phyloP scores from a whole-genome alignment of 1,284 basidiomycete species.

The Fomitiporia mediterranea region DNA sequence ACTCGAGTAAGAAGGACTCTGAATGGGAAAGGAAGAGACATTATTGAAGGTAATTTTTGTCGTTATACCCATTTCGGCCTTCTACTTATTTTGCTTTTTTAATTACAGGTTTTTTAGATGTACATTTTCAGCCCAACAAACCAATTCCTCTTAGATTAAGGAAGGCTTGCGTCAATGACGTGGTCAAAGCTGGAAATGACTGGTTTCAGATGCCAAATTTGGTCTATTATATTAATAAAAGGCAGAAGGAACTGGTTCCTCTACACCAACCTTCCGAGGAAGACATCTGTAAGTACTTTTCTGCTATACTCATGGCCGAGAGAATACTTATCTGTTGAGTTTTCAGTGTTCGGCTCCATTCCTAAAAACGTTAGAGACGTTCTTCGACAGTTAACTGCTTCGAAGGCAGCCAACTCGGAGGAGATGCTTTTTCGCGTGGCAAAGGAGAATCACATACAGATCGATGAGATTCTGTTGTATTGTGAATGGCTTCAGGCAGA shows the following conservation, averaged over 20 bases:
- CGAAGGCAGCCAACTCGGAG: background rate
- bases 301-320: background rate
- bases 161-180: background rate
- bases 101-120: background rate
- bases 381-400: background rate
- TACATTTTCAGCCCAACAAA: background rate
- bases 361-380: background rate
- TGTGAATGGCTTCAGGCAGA: background rate
- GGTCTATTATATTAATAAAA: background rate
- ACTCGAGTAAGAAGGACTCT: too few species aligned
- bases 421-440: background rate
- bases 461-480: background rate
- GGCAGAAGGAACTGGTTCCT: background rate
- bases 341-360: constrained; percentile 4
- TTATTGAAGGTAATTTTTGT: background rate
- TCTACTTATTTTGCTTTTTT: background rate
- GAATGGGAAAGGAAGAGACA: background rate
- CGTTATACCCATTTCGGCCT: background rate
- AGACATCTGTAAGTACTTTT: background rate
- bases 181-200: background rate
- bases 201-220: background rate
- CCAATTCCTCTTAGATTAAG: background rate
- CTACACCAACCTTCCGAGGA: background rate
- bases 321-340: background rate
- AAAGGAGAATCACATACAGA: background rate